Evolutionary conservation across 441 rosid species (phyloP).

Genomic region (Corymbia calophylla): DNA sequence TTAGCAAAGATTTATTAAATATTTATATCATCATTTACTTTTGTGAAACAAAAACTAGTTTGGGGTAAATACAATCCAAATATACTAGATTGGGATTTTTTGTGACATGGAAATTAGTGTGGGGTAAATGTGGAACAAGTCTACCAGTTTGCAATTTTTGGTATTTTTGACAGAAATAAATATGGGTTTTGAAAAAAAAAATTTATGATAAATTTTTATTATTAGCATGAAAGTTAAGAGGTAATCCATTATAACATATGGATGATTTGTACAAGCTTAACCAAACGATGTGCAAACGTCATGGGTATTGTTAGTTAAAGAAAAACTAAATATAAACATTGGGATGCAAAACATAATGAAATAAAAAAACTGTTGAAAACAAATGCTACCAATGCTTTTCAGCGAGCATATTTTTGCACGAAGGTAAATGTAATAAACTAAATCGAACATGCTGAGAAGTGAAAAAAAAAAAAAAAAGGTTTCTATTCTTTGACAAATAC

Average conservation of each 20-base stretch:
- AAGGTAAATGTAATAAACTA: not conserved
- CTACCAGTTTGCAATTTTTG: no score
- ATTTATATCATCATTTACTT: not conserved
- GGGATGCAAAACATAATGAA: not conserved
- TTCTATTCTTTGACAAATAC: not conserved
- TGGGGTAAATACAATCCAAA: not conserved
- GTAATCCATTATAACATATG: not conserved
- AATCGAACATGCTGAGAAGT: not conserved
- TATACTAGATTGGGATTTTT: not conserved
- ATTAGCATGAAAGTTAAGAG: not conserved
- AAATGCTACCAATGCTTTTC: not conserved
- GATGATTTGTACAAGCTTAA: not conserved
- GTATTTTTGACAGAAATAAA: not conserved
- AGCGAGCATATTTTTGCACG: not conserved
- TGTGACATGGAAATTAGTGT: not conserved
- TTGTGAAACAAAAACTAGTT: not conserved
- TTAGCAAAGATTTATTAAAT: not conserved
- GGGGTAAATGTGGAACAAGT: no score
- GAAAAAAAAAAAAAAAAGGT: not conserved
- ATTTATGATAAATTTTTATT: not conserved
- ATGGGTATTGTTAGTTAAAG: not conserved
- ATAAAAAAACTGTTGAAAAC: not conserved
- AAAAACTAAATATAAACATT: not conserved
- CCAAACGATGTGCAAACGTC: not conserved
- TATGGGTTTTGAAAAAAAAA: no score